Evolutionary conservation across 2,329 filamentous ascomycete genomes (phyloP), one percentile per base, ranked within the genome.

Genomic region (Penicillium sp.): DNA sequence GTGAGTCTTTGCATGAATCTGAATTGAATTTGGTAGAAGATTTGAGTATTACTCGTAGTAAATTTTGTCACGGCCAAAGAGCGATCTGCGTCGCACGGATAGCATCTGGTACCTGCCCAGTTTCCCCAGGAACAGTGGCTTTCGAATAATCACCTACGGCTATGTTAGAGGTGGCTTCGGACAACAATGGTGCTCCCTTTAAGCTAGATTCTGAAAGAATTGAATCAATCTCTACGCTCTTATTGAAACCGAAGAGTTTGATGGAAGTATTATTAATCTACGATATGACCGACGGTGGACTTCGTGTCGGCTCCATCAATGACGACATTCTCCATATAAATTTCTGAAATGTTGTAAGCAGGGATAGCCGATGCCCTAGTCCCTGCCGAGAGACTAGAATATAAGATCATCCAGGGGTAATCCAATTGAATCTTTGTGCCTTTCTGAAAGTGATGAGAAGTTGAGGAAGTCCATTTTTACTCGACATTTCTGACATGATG

Each of bases 311-410:
- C 24, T 47, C 59, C 61, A 64, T 62, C 53, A 33, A 65, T 65
- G 65, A 65, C 65, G 35, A 38, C 40, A 60, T 63, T 54, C 60
- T 58, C 63, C 63, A 65, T 66, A 61, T 57, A 56, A 65, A 63
- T 50, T 57, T 56, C 51, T 53, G 44, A 22, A 30, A 56, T 26
- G 19, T 22, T 38, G 55, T n/a, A 58, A 49, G 28, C 51, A 59
- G 49, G 38, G 33, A 56, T 65, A 66, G 60, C 60, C 60, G 38
- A 58, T 65, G 58, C 65, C 65, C 65, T 66, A 65, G 56, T 26
- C 22, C n/a, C 37, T 62, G 17, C 26, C 56, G 19, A 60, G 60
- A 19, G 17, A 59, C 0, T 10, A 24, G 30, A 65, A 66, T 66
- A 59, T 65, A 66, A 66, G 30, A 53, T 13, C 9, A 22, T 22